Conservation (phyloP, 2,329 filamentous ascomycete genomes). For the Alternaria angustiovoidea region DNA sequence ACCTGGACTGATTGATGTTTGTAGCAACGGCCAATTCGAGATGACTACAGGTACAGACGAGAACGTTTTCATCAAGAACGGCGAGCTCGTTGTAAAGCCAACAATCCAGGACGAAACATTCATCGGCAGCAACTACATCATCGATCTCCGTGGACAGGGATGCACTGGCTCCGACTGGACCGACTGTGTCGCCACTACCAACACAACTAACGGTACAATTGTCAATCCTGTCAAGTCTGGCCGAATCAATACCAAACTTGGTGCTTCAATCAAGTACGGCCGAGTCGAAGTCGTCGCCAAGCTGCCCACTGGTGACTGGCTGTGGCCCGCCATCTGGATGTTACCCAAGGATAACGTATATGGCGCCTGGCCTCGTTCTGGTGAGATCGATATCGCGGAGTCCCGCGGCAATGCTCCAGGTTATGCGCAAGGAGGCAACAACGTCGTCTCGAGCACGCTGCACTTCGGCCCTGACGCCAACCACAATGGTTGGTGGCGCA, state of each 20-base stretch:
- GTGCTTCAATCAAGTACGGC: slow-evolving; percentile 78
- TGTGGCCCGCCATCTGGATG: slow-evolving; percentile 95
- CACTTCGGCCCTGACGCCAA: slow-evolving; percentile 80
- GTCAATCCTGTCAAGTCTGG: slow-evolving; percentile 80
- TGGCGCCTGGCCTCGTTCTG: slow-evolving; percentile 78
- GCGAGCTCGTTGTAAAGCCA: slow-evolving; percentile 76
- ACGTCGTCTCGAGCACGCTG: slow-evolving; percentile 79
- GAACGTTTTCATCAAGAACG: slow-evolving; percentile 77
- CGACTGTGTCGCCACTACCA: slow-evolving; percentile 75
- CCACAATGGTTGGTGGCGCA: slow-evolving; percentile 84
- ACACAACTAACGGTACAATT: slow-evolving; percentile 78
- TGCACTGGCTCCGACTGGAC: slow-evolving; percentile 70
- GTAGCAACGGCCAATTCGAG: slow-evolving; percentile 82
- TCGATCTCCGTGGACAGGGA: slow-evolving; percentile 72
- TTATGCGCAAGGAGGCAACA: slow-evolving; percentile 79
- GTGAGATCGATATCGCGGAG: slow-evolving; percentile 85
- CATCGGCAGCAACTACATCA: slow-evolving; percentile 70
- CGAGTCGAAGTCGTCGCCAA: slow-evolving; percentile 81
- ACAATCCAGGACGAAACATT: slow-evolving; percentile 75
- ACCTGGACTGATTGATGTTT: slow-evolving; percentile 34
- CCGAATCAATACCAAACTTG: slow-evolving; percentile 77
- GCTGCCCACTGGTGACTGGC: slow-evolving; percentile 80
- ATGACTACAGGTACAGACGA: slow-evolving; percentile 75
- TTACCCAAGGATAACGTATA: slow-evolving; percentile 76
- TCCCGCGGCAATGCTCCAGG: slow-evolving; percentile 83